phyloP scores from a whole-genome alignment of 345 rosid genomes.

The Euphorbia peplus region DNA sequence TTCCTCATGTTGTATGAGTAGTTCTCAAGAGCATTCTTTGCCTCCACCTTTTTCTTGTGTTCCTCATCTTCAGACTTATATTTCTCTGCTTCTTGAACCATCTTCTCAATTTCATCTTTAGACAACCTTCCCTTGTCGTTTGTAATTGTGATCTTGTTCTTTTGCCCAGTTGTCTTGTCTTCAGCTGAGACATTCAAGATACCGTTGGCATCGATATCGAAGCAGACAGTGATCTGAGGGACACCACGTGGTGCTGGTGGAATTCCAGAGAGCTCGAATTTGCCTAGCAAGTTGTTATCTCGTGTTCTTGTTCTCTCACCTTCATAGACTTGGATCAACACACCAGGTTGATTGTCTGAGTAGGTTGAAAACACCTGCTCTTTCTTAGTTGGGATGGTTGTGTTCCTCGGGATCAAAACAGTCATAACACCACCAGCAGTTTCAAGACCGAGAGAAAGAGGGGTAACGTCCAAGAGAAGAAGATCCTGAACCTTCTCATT shows the following conservation, averaged over 20 bases:
- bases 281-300: constrained; percentile 37
- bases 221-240: constrained; percentile 42
- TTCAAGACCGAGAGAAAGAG: constrained; percentile 36
- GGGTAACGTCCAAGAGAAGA: constrained; percentile 36
- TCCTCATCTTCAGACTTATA: constrained; percentile 29
- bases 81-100: constrained; percentile 31
- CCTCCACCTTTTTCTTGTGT: constrained; percentile 32
- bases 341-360: constrained; percentile 40
- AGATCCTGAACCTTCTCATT: constrained; percentile 39
- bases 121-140: constrained; percentile 30
- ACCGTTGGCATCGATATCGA: constrained; percentile 36
- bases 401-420: constrained; percentile 39
- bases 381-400: constrained; percentile 42
- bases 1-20: constrained; percentile 30
- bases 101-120: constrained; percentile 31
- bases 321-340: constrained; percentile 38
- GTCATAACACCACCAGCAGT: constrained; percentile 44
- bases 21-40: constrained; percentile 28
- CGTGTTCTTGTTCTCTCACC: constrained; percentile 41
- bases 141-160: constrained; percentile 33
- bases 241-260: constrained; percentile 44
- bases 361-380: constrained; percentile 40
- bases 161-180: constrained; percentile 33
- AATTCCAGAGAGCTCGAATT: constrained; percentile 42
- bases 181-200: constrained; percentile 37